These are phyloP conservation scores for Penicillium canariense DNA, from an alignment of 495 filamentous ascomycete species.

Conservation along the genomic window DNA sequence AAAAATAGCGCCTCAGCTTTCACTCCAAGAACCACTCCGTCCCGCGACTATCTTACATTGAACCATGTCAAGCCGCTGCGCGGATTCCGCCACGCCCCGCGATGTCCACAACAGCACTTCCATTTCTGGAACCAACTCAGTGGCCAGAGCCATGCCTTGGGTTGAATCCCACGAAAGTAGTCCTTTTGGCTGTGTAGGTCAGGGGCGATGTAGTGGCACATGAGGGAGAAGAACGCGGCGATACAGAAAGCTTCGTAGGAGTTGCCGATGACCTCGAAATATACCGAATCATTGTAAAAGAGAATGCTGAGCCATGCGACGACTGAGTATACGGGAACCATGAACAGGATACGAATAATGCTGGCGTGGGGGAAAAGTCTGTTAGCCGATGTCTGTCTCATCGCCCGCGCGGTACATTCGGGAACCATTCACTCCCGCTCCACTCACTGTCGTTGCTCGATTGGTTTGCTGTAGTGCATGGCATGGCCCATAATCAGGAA, in stretches of 20 bases:
- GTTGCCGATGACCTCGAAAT: constrained; percentile 76
- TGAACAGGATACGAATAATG: constrained; percentile 88
- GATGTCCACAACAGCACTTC: constrained; percentile 62
- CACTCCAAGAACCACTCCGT: background rate
- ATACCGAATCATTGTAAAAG: constrained; percentile 77
- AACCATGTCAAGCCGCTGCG: constrained; percentile 90
- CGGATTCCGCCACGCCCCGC: constrained; percentile 69
- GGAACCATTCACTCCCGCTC: background rate
- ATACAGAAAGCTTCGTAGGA: constrained; percentile 95
- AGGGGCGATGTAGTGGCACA: constrained; percentile 81
- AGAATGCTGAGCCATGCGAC: constrained; percentile 75
- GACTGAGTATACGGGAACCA: constrained; percentile 82
- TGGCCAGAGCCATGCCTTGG: constrained; percentile 75
- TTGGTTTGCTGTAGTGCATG: constrained; percentile 76
- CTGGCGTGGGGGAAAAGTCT: constrained; percentile 40
- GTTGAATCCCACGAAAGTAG: constrained; percentile 70
- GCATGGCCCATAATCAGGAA: constrained; percentile 73
- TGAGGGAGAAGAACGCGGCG: constrained; percentile 83
- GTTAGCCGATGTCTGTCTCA: constrained; percentile 13
- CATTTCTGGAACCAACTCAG: constrained; percentile 61
- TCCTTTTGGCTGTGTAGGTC: constrained; percentile 83
- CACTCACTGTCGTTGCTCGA: constrained; percentile 77
- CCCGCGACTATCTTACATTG: constrained; percentile 51
- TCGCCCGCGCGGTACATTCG: background rate
- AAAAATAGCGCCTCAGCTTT: background rate